These are phyloP conservation scores for Sorghum bicolor DNA, from an alignment of 176 grass and related monocot genomes.

Conservation along the genomic window Sorghum_bicolor_NCBIv3 NC_012872.2:62486501-62487000, in stretches of 20 bases:
- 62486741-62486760: constrained; percentile 8
- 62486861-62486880: not conserved
- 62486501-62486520: constrained; percentile 99
- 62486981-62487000: not conserved
- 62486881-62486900: constrained; percentile 3
- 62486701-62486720: constrained; percentile 70
- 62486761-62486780: not conserved
- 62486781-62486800: not conserved
- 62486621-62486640: constrained; percentile 7
- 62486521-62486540: constrained; percentile 97
- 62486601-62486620: not conserved
- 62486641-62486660: constrained; percentile 85
- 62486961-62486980: constrained; percentile 12
- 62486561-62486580: not conserved
- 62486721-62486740: constrained; percentile 97
- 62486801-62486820: not conserved
- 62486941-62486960: not conserved
- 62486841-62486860: not conserved
- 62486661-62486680: constrained; percentile 94
- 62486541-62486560: constrained; percentile 75
- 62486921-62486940: not conserved
- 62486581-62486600: not conserved
- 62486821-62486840: constrained; percentile 2
- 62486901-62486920: not conserved
- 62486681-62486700: constrained; percentile 92